Evolutionary conservation across 805 yeast genomes (phyloP), one percentile per base, ranked within the genome.

Genomic region (Kazachstania viticola): DNA sequence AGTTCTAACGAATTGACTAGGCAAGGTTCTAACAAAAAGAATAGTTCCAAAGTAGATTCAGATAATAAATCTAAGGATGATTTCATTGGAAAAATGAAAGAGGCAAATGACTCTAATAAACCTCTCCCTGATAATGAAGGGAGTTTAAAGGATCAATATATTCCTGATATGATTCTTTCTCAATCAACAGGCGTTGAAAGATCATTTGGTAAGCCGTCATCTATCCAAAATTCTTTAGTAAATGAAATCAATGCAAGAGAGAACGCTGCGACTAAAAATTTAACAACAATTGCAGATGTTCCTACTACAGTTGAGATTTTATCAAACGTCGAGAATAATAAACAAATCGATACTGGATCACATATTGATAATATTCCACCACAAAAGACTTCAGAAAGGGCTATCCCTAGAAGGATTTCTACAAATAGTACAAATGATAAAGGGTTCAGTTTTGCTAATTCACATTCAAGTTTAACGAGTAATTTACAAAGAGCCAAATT

Each of bases 171-270:
- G 62, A 62, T 64, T 6, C 51, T 69, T 4, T 69, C 75, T 3
- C 75, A 70, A 40, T 68, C 75, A 0, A 68, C 72, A 0, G 75
- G 75, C 0, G 58, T 64, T 25, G 73, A 67, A 23, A 48, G 64
- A 31, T 58, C 58, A 4, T 59, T 62, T 36, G 56, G 54, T 15
- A 54, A 52, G 15, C 54, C 56, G 8, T 52, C 49, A 33, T 56
- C 41, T 41, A 54, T 40, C 35, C 62, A 25, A 43, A 51, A 44
- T 48, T 56, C 46, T 29, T 41, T 43, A 36, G 44, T 29, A 30
- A 52, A 33, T n/a, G 41, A 33, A 21, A 21, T 35, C 3, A 23
- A 36, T 17, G 26, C 33, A n/a, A n/a, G n/a, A n/a, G 17, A 30
- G 9, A 24, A 21, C 6, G 16, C 31, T 6, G 18, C 27, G 14